Evolutionary conservation across 1,139 yeast species (phyloP).

Genomic region (Geotrichum europaeum): DNA sequence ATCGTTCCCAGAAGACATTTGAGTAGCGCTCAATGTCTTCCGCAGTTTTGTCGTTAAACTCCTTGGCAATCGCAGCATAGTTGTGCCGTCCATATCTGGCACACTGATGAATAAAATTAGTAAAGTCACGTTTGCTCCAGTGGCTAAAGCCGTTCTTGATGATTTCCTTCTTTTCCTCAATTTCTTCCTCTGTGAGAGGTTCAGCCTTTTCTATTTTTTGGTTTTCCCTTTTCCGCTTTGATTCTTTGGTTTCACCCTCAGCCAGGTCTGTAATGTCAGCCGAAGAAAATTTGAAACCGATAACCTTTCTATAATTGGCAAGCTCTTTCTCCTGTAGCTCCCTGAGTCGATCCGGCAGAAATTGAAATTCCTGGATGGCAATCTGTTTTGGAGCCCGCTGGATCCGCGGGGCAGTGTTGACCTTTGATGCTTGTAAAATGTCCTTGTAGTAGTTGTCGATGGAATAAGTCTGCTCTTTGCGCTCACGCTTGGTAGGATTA

Average conservation of each 20-base stretch:
- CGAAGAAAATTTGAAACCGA: slow-evolving; percentile 59
- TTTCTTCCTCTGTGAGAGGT: slow-evolving; percentile 77
- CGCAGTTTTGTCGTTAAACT: slow-evolving; percentile 54
- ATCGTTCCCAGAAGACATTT: slow-evolving; percentile 70
- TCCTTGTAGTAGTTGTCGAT: slow-evolving; percentile 87
- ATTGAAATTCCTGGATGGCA: slow-evolving; percentile 73
- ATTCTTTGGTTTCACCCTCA: slow-evolving; percentile 53
- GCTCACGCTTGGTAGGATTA: slow-evolving; percentile 80
- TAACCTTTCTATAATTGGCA: slow-evolving; percentile 62
- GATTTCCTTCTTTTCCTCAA: slow-evolving; percentile 52
- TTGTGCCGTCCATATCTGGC: slow-evolving; percentile 76
- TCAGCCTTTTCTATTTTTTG: slow-evolving; percentile 50
- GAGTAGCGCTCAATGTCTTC: slow-evolving; percentile 74
- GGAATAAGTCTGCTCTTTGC: slow-evolving; percentile 76
- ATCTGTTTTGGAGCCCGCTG: slow-evolving; percentile 52
- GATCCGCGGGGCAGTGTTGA: slow-evolving; percentile 47
- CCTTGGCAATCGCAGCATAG: slow-evolving; percentile 55
- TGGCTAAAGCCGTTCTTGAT: slow-evolving; percentile 61
- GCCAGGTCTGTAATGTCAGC: slow-evolving; percentile 36
- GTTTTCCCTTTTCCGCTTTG: slow-evolving; percentile 54
- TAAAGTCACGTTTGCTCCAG: slow-evolving; percentile 90
- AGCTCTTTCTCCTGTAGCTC: slow-evolving; percentile 74
- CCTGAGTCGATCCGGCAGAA: slow-evolving; percentile 62
- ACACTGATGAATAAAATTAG: slow-evolving; percentile 74
- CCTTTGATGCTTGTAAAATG: slow-evolving; percentile 44